Conservation (phyloP, 2,329 filamentous ascomycete species). For the Aspergillus brunneoviolaceus region DNA sequence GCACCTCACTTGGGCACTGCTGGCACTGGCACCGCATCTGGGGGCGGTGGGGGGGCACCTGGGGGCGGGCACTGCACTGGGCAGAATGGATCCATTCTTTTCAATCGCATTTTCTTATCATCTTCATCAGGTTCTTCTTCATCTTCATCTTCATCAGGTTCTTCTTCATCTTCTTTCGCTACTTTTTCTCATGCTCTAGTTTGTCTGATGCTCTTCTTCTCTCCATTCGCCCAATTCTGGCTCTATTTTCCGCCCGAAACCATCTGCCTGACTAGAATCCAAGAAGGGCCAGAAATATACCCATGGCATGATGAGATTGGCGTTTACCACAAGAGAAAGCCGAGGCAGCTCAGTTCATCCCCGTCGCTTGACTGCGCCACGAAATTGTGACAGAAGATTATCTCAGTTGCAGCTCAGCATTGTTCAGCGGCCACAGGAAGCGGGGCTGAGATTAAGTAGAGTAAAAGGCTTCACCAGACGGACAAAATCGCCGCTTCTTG, state of each 20-base stretch:
- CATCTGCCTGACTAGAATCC: neutral
- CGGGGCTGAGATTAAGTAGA: neutral
- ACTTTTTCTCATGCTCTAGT: neutral
- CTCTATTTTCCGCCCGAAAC: neutral
- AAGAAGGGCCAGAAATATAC: neutral
- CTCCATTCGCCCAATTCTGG: neutral
- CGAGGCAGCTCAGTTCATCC: neutral
- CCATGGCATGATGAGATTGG: neutral
- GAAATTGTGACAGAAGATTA: neutral
- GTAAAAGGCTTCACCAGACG: neutral
- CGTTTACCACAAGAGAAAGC: neutral
- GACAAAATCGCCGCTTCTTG: constrained; percentile 4
- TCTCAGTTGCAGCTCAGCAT: neutral
- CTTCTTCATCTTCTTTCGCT: neutral
- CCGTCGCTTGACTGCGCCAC: constrained; percentile 3
- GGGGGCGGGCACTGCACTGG: too few relatives aligned
- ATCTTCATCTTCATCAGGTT: too few relatives aligned
- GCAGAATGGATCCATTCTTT: neutral
- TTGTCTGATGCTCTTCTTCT: neutral
- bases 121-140: too few relatives aligned
- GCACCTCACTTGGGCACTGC: too few relatives aligned
- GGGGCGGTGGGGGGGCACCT: too few relatives aligned
- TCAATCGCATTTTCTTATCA: neutral
- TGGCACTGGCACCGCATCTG: too few relatives aligned
- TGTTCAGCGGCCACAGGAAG: neutral